phyloP scores from a whole-genome alignment of 1,284 basidiomycete genomes.

The Cystobasidiaceae sp. region DNA sequence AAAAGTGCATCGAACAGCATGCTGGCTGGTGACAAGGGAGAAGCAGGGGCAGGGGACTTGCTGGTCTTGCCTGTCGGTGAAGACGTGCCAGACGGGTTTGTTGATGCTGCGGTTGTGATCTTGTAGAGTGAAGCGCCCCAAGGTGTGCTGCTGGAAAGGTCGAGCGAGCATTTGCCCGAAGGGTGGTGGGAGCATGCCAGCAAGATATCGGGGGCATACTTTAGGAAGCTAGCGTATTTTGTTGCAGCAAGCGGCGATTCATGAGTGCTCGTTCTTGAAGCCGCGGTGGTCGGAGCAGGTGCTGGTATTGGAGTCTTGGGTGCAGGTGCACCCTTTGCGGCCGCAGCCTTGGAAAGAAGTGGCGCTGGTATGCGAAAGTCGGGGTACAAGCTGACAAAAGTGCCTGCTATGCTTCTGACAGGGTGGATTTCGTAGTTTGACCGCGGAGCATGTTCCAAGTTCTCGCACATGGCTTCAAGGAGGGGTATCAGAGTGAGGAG shows the following conservation, averaged over 20 bases:
- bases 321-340: background rate
- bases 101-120: slow-evolving; percentile 10
- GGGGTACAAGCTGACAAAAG: slow-evolving; percentile 22
- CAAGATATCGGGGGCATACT: slow-evolving; percentile 2
- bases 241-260: background rate
- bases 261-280: background rate
- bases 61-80: background rate
- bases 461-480: slow-evolving; percentile 30
- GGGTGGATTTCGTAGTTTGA: slow-evolving; percentile 28
- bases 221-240: slow-evolving; percentile 6
- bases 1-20: slow-evolving; percentile 30
- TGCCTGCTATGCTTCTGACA: slow-evolving; percentile 19
- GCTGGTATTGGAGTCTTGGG: background rate
- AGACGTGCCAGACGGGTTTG: background rate
- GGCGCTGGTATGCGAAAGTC: slow-evolving; percentile 10
- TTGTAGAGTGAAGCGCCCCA: slow-evolving; percentile 26
- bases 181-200: slow-evolving; percentile 22
- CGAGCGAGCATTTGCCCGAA: slow-evolving; percentile 22
- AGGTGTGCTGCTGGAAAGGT: background rate
- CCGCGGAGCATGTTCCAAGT: slow-evolving; percentile 18
- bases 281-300: background rate
- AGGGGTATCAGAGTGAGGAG: slow-evolving; percentile 22
- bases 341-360: background rate
- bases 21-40: slow-evolving; percentile 11
- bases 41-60: background rate